Conservation (phyloP, 306 rosid genomes). For the Dryas alaskensis region DNA sequence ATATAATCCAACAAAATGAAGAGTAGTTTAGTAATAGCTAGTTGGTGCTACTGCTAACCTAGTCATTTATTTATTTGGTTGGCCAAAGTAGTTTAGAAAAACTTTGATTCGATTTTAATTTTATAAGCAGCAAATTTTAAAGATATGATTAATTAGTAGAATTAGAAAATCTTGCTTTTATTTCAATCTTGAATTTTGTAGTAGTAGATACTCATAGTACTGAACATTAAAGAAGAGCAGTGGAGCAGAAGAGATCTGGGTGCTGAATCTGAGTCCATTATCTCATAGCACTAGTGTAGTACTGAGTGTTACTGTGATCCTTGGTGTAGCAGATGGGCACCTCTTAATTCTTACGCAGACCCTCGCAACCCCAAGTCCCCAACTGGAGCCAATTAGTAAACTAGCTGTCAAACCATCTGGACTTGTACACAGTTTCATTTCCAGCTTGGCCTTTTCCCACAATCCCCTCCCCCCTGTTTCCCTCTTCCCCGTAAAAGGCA, state of each 20-base stretch:
- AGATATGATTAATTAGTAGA: too few species aligned
- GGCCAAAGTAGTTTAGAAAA: too few species aligned
- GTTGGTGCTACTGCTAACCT: too few species aligned
- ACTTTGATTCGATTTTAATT: too few species aligned
- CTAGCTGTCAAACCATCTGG: conserved; percentile 53
- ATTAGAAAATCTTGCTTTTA: neutral
- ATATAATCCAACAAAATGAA: too few species aligned
- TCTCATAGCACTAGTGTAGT: neutral
- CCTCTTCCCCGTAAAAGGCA: conserved; percentile 11
- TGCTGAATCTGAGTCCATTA: neutral
- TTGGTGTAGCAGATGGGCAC: conserved; percentile 8
- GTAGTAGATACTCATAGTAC: neutral
- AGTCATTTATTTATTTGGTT: too few species aligned
- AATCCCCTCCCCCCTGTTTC: conserved; percentile 4
- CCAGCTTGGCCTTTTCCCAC: neutral
- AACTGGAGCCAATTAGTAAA: conserved; percentile 52
- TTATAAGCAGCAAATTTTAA: too few species aligned
- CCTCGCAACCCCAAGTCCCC: conserved; percentile 41
- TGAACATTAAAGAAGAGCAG: too few species aligned
- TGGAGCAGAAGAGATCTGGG: too few species aligned
- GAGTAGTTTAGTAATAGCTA: too few species aligned
- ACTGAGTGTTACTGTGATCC: neutral
- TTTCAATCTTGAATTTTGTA: neutral
- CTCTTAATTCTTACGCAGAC: conserved; percentile 1
- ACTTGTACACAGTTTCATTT: conserved; percentile 30